phyloP scores from a whole-genome alignment of 441 rosid species.

The Gossypium gossypioides region DNA sequence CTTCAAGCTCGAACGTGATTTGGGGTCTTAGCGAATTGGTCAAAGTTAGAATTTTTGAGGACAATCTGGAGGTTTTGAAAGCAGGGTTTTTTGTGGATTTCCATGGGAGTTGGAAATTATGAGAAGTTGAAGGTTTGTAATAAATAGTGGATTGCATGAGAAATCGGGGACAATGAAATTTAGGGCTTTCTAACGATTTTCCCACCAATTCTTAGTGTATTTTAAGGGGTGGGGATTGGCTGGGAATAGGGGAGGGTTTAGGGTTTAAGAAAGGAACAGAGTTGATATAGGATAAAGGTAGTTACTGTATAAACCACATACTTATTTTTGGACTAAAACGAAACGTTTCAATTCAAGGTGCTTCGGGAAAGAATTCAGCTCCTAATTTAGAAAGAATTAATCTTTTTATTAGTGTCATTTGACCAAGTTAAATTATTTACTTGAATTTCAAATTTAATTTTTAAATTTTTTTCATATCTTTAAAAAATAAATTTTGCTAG shows the following conservation, averaged over 20 bases:
- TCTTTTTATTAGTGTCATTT: background rate
- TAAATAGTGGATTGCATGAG: constrained; percentile 42
- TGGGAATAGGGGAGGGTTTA: constrained; percentile 6
- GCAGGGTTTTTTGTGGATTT: constrained; percentile 13
- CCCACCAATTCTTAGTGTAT: constrained; percentile 11
- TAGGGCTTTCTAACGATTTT: background rate
- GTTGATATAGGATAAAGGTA: background rate
- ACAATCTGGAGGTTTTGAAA: constrained; percentile 9
- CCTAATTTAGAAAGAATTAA: background rate
- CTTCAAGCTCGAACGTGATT: constrained; percentile 35
- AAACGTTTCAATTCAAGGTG: background rate
- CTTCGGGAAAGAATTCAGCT: background rate
- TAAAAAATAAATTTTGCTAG: no score
- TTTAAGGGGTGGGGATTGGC: background rate
- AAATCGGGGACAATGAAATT: background rate
- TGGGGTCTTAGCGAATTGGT: constrained; percentile 28
- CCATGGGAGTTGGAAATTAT: constrained; percentile 22
- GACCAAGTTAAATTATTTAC: background rate
- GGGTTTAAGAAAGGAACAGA: constrained; percentile 11
- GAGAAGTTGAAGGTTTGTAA: constrained; percentile 17
- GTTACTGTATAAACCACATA: background rate
- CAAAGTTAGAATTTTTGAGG: constrained; percentile 9
- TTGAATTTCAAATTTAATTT: background rate
- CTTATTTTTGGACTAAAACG: background rate
- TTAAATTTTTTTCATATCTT: no score